Conservation (phyloP, 179 eudicot genomes). For the Drosera spatulata region DNA sequence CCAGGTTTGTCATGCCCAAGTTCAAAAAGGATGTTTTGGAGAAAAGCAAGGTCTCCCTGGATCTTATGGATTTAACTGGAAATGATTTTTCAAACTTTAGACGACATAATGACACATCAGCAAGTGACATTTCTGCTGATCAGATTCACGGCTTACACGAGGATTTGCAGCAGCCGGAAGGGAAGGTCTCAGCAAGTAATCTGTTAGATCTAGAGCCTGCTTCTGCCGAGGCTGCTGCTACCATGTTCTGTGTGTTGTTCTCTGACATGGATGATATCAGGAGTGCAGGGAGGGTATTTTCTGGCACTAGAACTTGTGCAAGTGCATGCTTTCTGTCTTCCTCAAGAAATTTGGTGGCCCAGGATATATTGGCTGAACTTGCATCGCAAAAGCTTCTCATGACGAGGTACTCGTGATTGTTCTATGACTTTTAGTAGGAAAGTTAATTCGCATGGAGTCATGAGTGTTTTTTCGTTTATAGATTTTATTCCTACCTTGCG, state of each 20-base stretch:
- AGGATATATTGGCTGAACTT: conserved; percentile 30
- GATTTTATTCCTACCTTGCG: not conserved
- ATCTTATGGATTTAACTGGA: conserved; percentile 1
- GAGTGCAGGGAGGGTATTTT: conserved; percentile 46
- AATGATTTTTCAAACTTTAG: not conserved
- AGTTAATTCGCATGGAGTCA: not conserved
- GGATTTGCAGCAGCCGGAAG: conserved; percentile 10
- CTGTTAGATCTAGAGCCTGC: conserved; percentile 6
- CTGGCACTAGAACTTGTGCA: conserved; percentile 28
- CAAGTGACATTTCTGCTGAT: conserved; percentile 9
- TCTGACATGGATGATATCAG: conserved; percentile 31
- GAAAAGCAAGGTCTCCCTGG: not conserved
- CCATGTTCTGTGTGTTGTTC: conserved; percentile 32
- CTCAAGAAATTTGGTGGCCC: conserved; percentile 21
- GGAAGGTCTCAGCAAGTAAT: conserved; percentile 9
- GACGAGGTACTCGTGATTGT: conserved; percentile 31
- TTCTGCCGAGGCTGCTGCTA: conserved; percentile 7
- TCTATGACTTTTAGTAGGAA: not conserved
- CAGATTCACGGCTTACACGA: conserved; percentile 13
- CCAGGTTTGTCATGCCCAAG: conserved; percentile 7
- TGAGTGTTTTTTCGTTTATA: not conserved
- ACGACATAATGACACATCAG: not conserved
- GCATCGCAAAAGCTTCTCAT: conserved; percentile 37
- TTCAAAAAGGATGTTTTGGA: not conserved
- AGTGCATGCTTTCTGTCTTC: conserved; percentile 20